Base-by-base conservation (phyloP, 768 basidiomycete species). In the Austroboletus eburneus region DNA sequence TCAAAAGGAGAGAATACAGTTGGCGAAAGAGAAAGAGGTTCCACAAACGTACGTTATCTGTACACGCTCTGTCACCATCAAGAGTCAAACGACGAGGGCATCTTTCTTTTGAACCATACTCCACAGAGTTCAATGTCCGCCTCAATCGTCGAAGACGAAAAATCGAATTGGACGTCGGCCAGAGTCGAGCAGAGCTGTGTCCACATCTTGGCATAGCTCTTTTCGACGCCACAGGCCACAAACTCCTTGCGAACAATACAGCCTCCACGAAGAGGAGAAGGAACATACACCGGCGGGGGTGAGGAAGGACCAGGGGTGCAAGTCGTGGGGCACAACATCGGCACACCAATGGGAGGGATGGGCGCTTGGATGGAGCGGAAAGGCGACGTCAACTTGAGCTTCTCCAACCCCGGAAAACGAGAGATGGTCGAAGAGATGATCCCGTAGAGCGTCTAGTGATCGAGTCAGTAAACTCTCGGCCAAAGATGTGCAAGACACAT, bases 381-480 rank as follows among this genome's bases (percentile, higher is more conserved):
- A 2, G 63, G 64, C 7, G 65, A 65, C 3, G 63, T 65, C 37
- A 65, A 23, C 37, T 65, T 65, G 45, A 65, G 65, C 14, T 45
- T 45, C 48, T 54, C 55, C 23, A 65, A 23, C 8, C 64, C 64
- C 6, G 50, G 52, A 41, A 65, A 65, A 30, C 64, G 64, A n/a
- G 63, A 58, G 42, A 65, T 67, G 39, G 65, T 58, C 2, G 64
- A 50, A 3, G 66, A 59, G 30, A 65, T 56, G 13, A 65, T 65
- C 14, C 46, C 48, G 20, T 65, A 65, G 1, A 65, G 45, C 9
- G 50, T 67, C 64, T 65, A 27, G 27, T 27, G 27, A 27, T 6
- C 7, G 27, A 27, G 27, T 27, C 27, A 27, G 27, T 27, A 12
- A 27, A 27, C 27, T n/a, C n/a, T n/a, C n/a, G n/a, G n/a, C n/a